Evolutionary conservation across 768 basidiomycete species (phyloP).

Genomic region (Boletus rex-veris): DNA sequence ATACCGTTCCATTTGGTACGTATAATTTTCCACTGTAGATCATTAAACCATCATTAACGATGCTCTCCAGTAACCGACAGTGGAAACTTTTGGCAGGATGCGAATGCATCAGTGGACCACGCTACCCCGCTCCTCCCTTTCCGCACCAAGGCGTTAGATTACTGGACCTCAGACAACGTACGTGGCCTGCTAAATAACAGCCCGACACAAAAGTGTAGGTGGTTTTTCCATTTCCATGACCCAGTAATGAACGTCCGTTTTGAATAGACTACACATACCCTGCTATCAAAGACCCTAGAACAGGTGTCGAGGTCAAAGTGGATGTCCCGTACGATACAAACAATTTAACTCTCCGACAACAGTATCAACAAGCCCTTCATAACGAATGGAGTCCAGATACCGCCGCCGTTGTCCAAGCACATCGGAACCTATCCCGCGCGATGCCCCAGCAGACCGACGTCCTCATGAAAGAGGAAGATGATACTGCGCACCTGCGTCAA

Average conservation of each 20-base stretch:
- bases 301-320: constrained; percentile 9
- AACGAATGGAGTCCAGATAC: constrained; percentile 1
- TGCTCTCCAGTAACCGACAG: background rate
- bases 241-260: background rate
- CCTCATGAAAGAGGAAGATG: constrained; percentile 2
- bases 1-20: constrained; percentile 7
- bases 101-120: background rate
- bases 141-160: constrained; percentile 1
- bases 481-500: background rate
- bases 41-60: background rate
- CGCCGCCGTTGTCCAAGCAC: background rate
- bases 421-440: background rate
- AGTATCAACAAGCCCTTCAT: constrained; percentile 4
- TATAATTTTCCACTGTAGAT: background rate
- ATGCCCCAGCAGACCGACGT: background rate
- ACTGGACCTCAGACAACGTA: constrained; percentile 14
- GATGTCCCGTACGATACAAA: constrained; percentile 7
- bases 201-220: constrained; percentile 5
- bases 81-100: constrained; percentile 1
- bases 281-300: constrained; percentile 8
- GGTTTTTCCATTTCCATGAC: background rate
- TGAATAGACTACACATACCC: constrained; percentile 21
- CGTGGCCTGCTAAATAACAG: constrained; percentile 3
- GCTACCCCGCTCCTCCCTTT: constrained; percentile 9
- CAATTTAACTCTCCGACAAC: constrained; percentile 1